phyloP scores from a whole-genome alignment of 768 basidiomycete species.

The Russula dissimulans region DNA sequence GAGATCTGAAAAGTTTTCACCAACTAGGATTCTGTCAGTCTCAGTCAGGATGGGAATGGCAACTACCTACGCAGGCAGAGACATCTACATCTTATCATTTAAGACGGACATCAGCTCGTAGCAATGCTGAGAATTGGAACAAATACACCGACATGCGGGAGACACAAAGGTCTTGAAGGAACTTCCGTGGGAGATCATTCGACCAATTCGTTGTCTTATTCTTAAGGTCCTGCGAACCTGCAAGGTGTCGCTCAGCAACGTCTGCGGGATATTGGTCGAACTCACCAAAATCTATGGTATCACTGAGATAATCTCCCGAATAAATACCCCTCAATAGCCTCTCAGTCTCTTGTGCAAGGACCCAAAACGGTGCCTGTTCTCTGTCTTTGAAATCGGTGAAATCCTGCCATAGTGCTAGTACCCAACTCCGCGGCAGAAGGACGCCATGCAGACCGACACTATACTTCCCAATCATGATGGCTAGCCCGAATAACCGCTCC shows the following conservation, averaged over 20 bases:
- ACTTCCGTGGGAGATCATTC: background rate
- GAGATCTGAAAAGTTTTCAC: background rate
- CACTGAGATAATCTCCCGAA: slow-evolving; percentile 3
- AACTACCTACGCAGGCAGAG: slow-evolving; percentile 6
- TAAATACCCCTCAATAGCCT: slow-evolving; percentile 5
- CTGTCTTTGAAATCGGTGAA: background rate
- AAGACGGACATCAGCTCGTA: background rate
- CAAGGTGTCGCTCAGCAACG: background rate
- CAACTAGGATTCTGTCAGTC: background rate
- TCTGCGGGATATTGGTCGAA: background rate
- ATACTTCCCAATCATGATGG: slow-evolving; percentile 30
- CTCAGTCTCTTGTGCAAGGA: background rate
- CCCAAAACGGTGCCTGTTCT: background rate
- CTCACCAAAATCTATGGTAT: background rate
- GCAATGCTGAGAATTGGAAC: background rate
- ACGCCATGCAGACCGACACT: slow-evolving; percentile 33
- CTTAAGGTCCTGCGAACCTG: background rate
- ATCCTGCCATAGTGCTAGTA: slow-evolving; percentile 23
- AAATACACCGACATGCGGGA: slow-evolving; percentile 2
- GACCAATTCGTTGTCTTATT: background rate
- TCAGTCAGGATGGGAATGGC: background rate
- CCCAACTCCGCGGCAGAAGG: slow-evolving; percentile 48
- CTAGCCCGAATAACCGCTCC: slow-evolving; percentile 38
- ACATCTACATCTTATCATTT: slow-evolving; percentile 6
- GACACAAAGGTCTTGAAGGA: slow-evolving; percentile 4